Percentiles rank a stretch among this genome's conserved stretches.
phyloP scores from a whole-genome alignment of 345 rosid genomes.

The Rubroshorea leprosula region DNA sequence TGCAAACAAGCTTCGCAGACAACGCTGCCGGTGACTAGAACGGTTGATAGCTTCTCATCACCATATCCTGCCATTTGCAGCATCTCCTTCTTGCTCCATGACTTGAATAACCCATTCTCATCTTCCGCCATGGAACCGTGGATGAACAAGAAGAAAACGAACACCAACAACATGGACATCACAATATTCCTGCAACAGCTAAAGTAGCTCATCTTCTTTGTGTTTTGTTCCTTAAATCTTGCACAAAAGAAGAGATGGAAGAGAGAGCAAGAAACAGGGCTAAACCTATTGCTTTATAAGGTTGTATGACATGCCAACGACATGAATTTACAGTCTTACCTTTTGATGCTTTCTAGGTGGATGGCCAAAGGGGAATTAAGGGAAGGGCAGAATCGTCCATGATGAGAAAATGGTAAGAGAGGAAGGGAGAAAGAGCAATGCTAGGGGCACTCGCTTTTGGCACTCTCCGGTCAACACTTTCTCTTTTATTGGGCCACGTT shows the following conservation, averaged over 20 bases:
- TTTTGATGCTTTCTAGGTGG: conserved; percentile 1
- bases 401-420: neutral
- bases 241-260: neutral
- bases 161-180: neutral
- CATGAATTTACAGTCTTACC: conserved; percentile 5
- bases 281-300: conserved; percentile 11
- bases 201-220: conserved; percentile 43
- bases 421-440: too few relatives aligned
- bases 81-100: conserved; percentile 47
- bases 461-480: too few relatives aligned
- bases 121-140: conserved; percentile 16
- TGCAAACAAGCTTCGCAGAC: conserved; percentile 30
- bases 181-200: conserved; percentile 19
- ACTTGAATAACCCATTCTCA: conserved; percentile 10
- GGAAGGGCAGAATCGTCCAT: neutral
- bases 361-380: conserved; percentile 5
- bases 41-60: conserved; percentile 58
- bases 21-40: conserved; percentile 45
- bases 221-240: neutral
- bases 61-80: conserved; percentile 63
- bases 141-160: conserved; percentile 10
- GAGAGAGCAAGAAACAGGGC: neutral
- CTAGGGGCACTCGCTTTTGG: too few relatives aligned
- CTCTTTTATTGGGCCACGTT: too few relatives aligned
- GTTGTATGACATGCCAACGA: neutral